Evolutionary conservation across 2,329 filamentous ascomycete species (phyloP).

Genomic region (Coniella lustricola): DNA sequence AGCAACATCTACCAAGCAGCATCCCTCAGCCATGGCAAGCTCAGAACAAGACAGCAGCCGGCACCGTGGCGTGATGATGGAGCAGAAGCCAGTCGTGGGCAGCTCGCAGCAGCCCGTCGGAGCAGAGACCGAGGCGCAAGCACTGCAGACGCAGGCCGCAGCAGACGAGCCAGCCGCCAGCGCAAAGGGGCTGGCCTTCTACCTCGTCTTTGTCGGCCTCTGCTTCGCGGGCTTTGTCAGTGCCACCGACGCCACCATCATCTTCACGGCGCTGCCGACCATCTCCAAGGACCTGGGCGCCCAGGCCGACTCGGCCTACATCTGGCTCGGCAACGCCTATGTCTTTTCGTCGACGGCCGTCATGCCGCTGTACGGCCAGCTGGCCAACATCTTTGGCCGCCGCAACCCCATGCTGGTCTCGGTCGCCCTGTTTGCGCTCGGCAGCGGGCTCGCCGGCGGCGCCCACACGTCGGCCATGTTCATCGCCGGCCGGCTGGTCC

Average conservation of each 20-base stretch:
- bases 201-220: not conserved
- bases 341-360: not conserved
- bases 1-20: too few relatives aligned
- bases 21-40: too few relatives aligned
- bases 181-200: not conserved
- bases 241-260: not conserved
- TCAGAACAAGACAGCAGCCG: too few relatives aligned
- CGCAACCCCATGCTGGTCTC: not conserved
- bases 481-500: slow-evolving; percentile 38
- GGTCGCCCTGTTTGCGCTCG: not conserved
- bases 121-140: too few relatives aligned
- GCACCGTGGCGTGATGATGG: too few relatives aligned
- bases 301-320: not conserved
- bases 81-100: too few relatives aligned
- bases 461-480: slow-evolving; percentile 22
- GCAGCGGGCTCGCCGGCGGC: not conserved
- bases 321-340: not conserved
- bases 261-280: not conserved
- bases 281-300: not conserved
- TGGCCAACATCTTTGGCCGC: not conserved
- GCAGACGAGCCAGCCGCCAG: not conserved
- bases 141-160: not conserved
- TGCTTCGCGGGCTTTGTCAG: not conserved
- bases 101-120: too few relatives aligned
- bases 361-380: not conserved